Base-by-base conservation (phyloP, 169 alveolate species). In the Hepatocystis sp. region DNA sequence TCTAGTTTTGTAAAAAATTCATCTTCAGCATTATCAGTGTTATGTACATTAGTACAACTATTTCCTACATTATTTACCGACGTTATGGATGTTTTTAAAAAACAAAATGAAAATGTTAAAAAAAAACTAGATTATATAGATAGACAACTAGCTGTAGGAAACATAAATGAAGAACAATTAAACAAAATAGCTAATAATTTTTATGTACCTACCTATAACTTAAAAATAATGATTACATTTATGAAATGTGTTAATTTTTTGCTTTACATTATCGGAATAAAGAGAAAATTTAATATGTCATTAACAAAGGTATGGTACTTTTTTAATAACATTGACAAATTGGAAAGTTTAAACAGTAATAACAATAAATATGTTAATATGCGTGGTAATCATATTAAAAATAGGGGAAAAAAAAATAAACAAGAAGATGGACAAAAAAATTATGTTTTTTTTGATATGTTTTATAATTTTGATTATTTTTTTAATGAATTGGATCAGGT, bases 1-100 rank as follows among this genome's bases (percentile, higher is more conserved):
- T 81, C 89, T 0, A 81, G 89, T 27, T 81, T 81, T 61, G 89
- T 81, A 0, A 81, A 81, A 61, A 81, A 81, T 40, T 81, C 89
- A 0, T 81, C 89, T 11, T 81, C 89, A 0, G 89, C 89, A 11
- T 10, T 81, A 28, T 63, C 89, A 1, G 89, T 81, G 5, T 23
- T 81, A 15, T 81, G 89, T 30, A 61, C 84, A 3, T 42, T 81
- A 23, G 63, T 84, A 7, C 47, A 81, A 0, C n/a, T 81, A 0
- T 81, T 81, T 65, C 89, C 89, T 1, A 84, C 60, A 0, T 23
- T 81, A 0, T 42, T 61, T 17, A 0, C 49, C 4, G 89, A 81
- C 19, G 67, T 30, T 2, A 64, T 65, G 30, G 63, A 81, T 19
- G 23, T 17, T 4, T 81, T 34, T 28, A 81, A 46, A 13, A 67